Evolutionary conservation across 331 rosid species (phyloP).

Genomic region (Telfairia occidentalis): DNA sequence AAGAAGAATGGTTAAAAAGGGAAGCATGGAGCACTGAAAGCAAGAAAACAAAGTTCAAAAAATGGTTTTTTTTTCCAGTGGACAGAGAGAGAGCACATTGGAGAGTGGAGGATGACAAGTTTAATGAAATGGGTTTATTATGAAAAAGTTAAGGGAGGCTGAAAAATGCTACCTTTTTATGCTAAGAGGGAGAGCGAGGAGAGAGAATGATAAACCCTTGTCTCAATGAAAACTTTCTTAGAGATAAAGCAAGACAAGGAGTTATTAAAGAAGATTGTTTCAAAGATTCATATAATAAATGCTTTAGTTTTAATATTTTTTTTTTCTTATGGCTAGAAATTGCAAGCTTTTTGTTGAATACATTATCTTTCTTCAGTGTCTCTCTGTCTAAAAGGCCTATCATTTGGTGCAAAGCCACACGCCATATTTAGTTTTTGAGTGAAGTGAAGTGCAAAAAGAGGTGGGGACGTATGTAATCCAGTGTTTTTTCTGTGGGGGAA

Average conservation of each 20-base stretch:
- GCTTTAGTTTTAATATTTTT: not conserved
- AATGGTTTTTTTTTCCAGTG: not conserved
- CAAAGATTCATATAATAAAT: not conserved
- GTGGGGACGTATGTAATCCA: slow-evolving; percentile 1
- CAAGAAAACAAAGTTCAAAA: slow-evolving; percentile 15
- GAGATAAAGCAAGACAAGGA: slow-evolving; percentile 4
- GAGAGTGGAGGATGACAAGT: not conserved
- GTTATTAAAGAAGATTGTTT: not conserved
- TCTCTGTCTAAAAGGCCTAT: not conserved
- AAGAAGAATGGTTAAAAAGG: slow-evolving; percentile 23
- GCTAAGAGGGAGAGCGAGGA: not conserved
- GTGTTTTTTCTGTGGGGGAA: not conserved
- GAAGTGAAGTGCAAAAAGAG: slow-evolving; percentile 2
- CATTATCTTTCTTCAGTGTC: not conserved
- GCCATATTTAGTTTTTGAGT: slow-evolving; percentile 2
- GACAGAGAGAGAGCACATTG: not conserved
- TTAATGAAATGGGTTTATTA: not conserved
- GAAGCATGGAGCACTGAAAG: slow-evolving; percentile 40
- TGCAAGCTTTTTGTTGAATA: not conserved
- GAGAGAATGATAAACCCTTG: slow-evolving; percentile 10
- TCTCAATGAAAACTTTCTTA: slow-evolving; percentile 6
- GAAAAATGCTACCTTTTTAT: slow-evolving; percentile 12
- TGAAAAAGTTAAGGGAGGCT: not conserved
- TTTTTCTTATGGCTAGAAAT: not conserved
- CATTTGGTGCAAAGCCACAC: not conserved